Base-by-base conservation (phyloP, 2,329 filamentous ascomycete genomes). In the Fusarium sp. region DNA sequence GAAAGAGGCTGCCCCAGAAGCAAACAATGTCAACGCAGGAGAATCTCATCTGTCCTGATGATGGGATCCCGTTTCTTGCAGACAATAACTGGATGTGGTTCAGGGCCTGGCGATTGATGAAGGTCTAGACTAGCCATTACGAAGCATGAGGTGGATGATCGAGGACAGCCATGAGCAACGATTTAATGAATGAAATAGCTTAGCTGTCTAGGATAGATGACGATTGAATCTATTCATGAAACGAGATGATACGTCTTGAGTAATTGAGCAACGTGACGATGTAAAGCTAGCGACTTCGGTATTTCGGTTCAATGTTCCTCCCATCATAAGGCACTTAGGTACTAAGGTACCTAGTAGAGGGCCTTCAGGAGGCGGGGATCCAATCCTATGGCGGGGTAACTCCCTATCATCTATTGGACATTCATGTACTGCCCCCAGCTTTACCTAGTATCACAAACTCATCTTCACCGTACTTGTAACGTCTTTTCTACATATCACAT, bases 171-270 rank as follows among this genome's bases (percentile, higher is more conserved):
- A 75, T 75, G 60, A 67, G 61, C 55, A 59, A 75, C 47, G 73
- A 72, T 58, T 62, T 69, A 57, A 77, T 62, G 70, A 67, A 67
- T 47, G 56, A 68, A 61, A 57, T 66, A 68, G 52, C 72, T 66
- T 70, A 69, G 36, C 72, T 77, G 76, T 69, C 68, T 67, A 54
- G 79, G 78, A 81, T 87, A 87, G 87, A 87, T 65, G 85, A 84
- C 86, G 78, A 76, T 87, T 86, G 87, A 88, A 87, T 87, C 85
- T 87, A 87, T 84, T 81, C 82, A 81, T 80, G 77, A 76, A 74
- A 74, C 30, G 51, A 61, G 52, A 66, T 30, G 39, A 48, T 61
- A 45, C n/a, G 48, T 14, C 30, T 32, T 20, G 28, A 42, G 36
- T 17, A 45, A 59, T 36, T 54, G 18, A 56, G 42, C 56, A 54